phyloP scores from a whole-genome alignment of 2,329 filamentous ascomycete species.

The Apiospora rasikravindrae region DNA sequence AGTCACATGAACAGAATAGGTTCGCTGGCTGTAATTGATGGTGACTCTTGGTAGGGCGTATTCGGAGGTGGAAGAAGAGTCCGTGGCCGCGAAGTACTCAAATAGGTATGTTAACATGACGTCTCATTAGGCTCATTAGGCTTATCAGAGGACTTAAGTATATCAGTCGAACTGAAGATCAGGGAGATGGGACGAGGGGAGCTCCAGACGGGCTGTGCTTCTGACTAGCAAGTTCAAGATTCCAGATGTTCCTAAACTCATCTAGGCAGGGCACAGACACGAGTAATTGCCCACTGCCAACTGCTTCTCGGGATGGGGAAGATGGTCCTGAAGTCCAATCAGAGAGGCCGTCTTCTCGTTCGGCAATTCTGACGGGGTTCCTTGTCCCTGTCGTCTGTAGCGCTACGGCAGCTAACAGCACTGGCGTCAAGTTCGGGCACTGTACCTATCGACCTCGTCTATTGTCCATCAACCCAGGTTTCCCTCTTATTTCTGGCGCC shows the following conservation, averaged over 20 bases:
- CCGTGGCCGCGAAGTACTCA: background rate
- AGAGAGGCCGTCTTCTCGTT: background rate
- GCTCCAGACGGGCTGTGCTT: background rate
- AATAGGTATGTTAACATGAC: background rate
- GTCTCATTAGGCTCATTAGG: background rate
- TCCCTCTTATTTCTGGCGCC: background rate
- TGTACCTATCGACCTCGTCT: background rate
- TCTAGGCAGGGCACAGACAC: background rate
- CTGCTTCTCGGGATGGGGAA: background rate
- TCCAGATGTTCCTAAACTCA: background rate
- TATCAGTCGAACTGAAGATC: background rate
- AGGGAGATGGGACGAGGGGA: background rate
- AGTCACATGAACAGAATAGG: background rate
- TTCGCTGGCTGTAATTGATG: background rate
- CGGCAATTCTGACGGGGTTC: background rate
- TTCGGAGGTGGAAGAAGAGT: background rate
- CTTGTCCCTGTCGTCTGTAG: background rate
- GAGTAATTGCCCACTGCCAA: background rate
- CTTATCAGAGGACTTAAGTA: background rate
- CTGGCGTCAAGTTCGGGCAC: background rate
- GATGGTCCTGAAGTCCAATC: background rate
- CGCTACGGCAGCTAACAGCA: constrained; percentile 2
- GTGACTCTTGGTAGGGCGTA: background rate
- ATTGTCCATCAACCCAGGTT: background rate
- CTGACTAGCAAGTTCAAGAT: background rate